Conservation (phyloP, 2,329 filamentous ascomycete genomes). For the Colletotrichum abscissum region DNA sequence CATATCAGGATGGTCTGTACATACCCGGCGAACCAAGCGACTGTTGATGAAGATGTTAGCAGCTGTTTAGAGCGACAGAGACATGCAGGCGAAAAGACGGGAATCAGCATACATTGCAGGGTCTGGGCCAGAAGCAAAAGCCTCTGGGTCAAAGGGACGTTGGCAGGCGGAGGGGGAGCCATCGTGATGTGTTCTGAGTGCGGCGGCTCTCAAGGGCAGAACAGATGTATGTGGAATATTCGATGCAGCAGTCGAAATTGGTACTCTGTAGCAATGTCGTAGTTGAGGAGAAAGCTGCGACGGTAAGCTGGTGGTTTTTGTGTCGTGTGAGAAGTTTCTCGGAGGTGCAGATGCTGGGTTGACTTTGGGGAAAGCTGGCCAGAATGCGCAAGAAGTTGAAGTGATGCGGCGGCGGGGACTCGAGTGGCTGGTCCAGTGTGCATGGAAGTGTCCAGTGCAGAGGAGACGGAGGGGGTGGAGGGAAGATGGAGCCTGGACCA, state of each 20-base stretch:
- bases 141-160: conserved; percentile 78
- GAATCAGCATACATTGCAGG: conserved; percentile 80
- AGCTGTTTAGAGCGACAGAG: conserved; percentile 37
- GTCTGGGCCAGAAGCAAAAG: conserved; percentile 85
- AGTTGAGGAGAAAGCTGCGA: not conserved
- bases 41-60: conserved; percentile 56
- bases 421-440: conserved; percentile 27
- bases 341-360: conserved; percentile 26
- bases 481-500: conserved; percentile 29
- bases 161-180: conserved; percentile 77
- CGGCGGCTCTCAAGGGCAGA: not conserved
- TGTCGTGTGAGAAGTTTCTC: conserved; percentile 23
- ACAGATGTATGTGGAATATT: not conserved
- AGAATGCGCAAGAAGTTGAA: conserved; percentile 35
- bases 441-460: not conserved
- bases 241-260: not conserved
- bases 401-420: conserved; percentile 20
- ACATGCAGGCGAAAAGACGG: conserved; percentile 26
- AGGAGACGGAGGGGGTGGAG: conserved; percentile 19
- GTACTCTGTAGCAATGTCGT: not conserved
- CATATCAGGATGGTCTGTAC: conserved; percentile 49
- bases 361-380: conserved; percentile 32
- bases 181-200: conserved; percentile 18
- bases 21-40: conserved; percentile 86
- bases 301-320: not conserved